phyloP scores from a whole-genome alignment of 148 eudicot species.

The Silene conica region DNA sequence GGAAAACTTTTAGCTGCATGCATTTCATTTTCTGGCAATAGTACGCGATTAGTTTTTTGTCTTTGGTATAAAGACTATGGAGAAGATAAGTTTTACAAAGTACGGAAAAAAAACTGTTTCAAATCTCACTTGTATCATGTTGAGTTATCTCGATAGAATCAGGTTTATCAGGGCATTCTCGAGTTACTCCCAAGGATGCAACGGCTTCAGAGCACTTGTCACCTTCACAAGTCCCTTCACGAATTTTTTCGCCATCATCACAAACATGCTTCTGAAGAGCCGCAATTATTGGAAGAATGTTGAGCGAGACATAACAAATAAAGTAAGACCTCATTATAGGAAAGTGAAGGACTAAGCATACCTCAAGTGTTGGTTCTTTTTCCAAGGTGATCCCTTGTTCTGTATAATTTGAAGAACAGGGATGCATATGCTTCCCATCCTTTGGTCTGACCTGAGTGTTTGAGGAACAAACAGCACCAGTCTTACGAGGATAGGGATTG shows the following conservation, averaged over 20 bases:
- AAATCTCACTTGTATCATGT: conserved; percentile 34
- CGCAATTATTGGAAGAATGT: conserved; percentile 4
- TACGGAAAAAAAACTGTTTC: background rate
- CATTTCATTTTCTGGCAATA: conserved; percentile 33
- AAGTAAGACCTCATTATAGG: conserved; percentile 3
- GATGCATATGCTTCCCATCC: conserved; percentile 40
- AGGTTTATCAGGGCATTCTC: conserved; percentile 27
- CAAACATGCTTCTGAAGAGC: conserved; percentile 44
- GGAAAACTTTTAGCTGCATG: conserved; percentile 51
- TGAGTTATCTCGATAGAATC: conserved; percentile 36
- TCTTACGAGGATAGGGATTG: conserved; percentile 95
- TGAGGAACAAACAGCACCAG: conserved; percentile 33
- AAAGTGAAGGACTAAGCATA: conserved; percentile 19
- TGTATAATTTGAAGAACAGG: conserved; percentile 34
- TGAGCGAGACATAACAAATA: background rate
- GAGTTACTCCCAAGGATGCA: conserved; percentile 28
- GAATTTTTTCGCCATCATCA: conserved; percentile 34
- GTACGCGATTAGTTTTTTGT: conserved; percentile 23
- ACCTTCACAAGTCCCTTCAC: conserved; percentile 27
- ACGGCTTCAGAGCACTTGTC: conserved; percentile 40
- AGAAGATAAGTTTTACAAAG: background rate
- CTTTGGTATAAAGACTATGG: conserved; percentile 2
- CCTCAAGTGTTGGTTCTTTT: conserved; percentile 57
- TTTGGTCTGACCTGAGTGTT: conserved; percentile 43
- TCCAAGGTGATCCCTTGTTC: conserved; percentile 49